Conservation (phyloP, 768 basidiomycete species). For the Suillus sp. region DNA sequence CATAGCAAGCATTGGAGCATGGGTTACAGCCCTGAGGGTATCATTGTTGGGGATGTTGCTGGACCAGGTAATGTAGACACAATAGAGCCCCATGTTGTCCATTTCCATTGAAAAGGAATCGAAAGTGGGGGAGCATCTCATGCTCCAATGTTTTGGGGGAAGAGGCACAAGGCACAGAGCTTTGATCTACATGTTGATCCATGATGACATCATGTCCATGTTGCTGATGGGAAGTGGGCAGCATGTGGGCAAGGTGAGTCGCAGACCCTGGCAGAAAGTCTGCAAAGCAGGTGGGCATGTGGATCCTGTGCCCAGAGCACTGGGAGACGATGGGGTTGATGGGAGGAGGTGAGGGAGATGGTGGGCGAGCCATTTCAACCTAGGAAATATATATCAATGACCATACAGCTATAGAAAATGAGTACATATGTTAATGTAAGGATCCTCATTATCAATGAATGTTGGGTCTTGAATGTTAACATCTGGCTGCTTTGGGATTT, state of each 20-base stretch:
- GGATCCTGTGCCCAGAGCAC: too few species aligned
- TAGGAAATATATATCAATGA: background rate
- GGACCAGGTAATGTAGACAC: constrained; percentile 7
- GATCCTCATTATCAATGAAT: background rate
- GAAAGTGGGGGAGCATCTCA: too few species aligned
- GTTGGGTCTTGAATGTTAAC: background rate
- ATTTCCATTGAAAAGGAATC: background rate
- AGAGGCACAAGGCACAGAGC: background rate
- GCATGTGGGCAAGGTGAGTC: constrained; percentile 4
- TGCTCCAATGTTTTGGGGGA: constrained; percentile 24
- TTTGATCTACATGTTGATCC: background rate
- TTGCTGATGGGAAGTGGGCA: background rate
- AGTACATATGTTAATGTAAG: background rate
- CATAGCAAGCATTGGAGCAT: background rate
- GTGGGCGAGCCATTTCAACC: background rate
- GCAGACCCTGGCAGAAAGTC: too few species aligned
- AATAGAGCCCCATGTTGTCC: constrained; percentile 9
- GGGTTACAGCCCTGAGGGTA: background rate
- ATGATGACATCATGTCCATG: background rate
- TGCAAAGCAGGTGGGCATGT: too few species aligned
- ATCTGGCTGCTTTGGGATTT: background rate
- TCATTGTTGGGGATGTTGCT: background rate
- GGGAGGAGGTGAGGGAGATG: too few species aligned
- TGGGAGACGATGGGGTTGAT: too few species aligned
- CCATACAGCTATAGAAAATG: background rate